Conservation (phyloP, 2,329 filamentous ascomycete species). For the Venturia effusa region DNA sequence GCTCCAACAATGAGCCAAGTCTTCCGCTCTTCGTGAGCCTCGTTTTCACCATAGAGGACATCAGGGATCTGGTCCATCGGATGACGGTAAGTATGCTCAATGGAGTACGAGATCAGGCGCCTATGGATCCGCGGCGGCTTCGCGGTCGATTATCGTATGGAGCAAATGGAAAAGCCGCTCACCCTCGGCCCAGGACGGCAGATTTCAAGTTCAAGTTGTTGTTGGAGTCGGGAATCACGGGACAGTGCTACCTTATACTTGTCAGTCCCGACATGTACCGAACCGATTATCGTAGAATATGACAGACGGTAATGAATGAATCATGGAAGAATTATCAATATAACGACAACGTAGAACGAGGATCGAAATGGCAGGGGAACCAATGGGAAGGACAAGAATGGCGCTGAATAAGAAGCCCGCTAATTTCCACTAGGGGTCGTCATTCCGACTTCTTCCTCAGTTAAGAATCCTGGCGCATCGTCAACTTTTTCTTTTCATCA, state of each 20-base stretch:
- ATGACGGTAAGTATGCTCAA: not conserved
- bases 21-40: constrained; percentile 6
- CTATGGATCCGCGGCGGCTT: not conserved
- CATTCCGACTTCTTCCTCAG: not conserved
- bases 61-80: constrained; percentile 34
- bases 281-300: not conserved
- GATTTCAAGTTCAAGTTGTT: not conserved
- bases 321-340: not conserved
- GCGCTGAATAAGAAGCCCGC: not conserved
- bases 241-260: not conserved
- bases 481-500: not conserved
- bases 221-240: not conserved
- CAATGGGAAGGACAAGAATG: not conserved
- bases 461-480: not conserved
- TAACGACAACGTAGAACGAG: too few relatives aligned
- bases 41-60: constrained; percentile 27
- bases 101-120: not conserved
- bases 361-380: too few relatives aligned
- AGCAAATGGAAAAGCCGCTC: not conserved
- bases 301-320: not conserved
- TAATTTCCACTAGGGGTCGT: not conserved
- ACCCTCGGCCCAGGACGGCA: not conserved
- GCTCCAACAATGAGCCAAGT: constrained; percentile 37
- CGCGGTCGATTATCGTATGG: not conserved
- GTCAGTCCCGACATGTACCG: not conserved